A percentile compares a stretch with the other conserved stretches of the same genome.
These are phyloP conservation scores for Spathaspora arborariae DNA, from an alignment of 805 yeast genomes.

Conservation along the genomic window DNA sequence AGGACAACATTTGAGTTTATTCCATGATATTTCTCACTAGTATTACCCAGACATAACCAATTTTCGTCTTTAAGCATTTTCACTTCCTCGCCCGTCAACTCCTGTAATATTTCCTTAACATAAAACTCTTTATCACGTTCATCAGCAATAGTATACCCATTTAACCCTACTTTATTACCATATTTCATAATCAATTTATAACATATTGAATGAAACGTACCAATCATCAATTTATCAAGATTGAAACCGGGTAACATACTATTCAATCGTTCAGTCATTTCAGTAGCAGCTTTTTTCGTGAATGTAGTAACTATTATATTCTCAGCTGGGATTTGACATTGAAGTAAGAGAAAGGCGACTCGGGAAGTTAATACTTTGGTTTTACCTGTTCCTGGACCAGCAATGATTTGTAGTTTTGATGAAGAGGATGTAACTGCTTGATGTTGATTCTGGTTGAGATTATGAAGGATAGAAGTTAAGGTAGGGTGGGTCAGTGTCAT, in stretches of 20 bases:
- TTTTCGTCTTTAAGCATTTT: too few species aligned
- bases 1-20: not conserved
- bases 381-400: slow-evolving; percentile 70
- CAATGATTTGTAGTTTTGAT: slow-evolving; percentile 46
- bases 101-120: slow-evolving; percentile 37
- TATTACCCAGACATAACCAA: too few species aligned
- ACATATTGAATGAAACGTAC: slow-evolving; percentile 90
- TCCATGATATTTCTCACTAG: slow-evolving; percentile 13
- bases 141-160: slow-evolving; percentile 54
- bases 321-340: slow-evolving; percentile 52
- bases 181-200: slow-evolving; percentile 51
- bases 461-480: not conserved
- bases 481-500: not conserved
- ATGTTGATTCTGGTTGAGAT: slow-evolving; percentile 38
- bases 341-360: slow-evolving; percentile 63
- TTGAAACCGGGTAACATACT: slow-evolving; percentile 28
- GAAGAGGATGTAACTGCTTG: slow-evolving; percentile 42
- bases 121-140: slow-evolving; percentile 55
- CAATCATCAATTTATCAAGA: slow-evolving; percentile 55
- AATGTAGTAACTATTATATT: slow-evolving; percentile 83
- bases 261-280: slow-evolving; percentile 64
- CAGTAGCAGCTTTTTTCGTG: slow-evolving; percentile 88
- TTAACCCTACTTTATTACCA: slow-evolving; percentile 49
- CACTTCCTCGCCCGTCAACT: slow-evolving; percentile 17
- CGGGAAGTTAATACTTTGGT: slow-evolving; percentile 79